These are phyloP conservation scores for Colletotrichum sp. DNA, from an alignment of 2,329 filamentous ascomycete genomes.

Conservation along the genomic window DNA sequence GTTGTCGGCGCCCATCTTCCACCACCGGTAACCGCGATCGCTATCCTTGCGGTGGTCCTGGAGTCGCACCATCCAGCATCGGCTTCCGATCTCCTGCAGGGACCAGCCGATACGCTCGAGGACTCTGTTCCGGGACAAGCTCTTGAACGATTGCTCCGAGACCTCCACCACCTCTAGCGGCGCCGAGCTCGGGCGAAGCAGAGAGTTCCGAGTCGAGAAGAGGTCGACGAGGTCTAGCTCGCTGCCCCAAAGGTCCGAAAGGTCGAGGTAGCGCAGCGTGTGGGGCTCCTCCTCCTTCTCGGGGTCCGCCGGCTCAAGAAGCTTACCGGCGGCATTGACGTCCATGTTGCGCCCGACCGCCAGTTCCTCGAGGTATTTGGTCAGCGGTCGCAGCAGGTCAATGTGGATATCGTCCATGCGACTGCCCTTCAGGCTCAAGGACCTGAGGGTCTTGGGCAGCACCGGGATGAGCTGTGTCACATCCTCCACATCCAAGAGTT, in stretches of 20 bases:
- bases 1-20: conserved; percentile 86
- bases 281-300: conserved; percentile 49
- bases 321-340: conserved; percentile 67
- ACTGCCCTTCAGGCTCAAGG: conserved; percentile 78
- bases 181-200: conserved; percentile 65
- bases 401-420: conserved; percentile 71
- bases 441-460: conserved; percentile 71
- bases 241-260: conserved; percentile 72
- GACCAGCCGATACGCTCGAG: conserved; percentile 71
- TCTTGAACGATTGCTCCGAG: conserved; percentile 69
- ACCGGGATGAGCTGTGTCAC: conserved; percentile 68
- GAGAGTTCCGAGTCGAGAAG: conserved; percentile 51
- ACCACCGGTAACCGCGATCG: conserved; percentile 67
- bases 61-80: conserved; percentile 71
- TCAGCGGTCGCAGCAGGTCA: conserved; percentile 65
- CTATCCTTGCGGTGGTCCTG: conserved; percentile 41
- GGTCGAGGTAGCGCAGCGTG: conserved; percentile 76
- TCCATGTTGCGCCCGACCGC: conserved; percentile 73
- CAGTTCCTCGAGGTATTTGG: conserved; percentile 78
- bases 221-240: conserved; percentile 64
- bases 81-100: conserved; percentile 70
- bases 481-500: conserved; percentile 71
- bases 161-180: conserved; percentile 82
- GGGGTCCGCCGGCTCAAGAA: conserved; percentile 60
- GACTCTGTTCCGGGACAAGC: conserved; percentile 68